phyloP scores from a whole-genome alignment of 257 asterid species.

The Nicotiana knightiana region DNA sequence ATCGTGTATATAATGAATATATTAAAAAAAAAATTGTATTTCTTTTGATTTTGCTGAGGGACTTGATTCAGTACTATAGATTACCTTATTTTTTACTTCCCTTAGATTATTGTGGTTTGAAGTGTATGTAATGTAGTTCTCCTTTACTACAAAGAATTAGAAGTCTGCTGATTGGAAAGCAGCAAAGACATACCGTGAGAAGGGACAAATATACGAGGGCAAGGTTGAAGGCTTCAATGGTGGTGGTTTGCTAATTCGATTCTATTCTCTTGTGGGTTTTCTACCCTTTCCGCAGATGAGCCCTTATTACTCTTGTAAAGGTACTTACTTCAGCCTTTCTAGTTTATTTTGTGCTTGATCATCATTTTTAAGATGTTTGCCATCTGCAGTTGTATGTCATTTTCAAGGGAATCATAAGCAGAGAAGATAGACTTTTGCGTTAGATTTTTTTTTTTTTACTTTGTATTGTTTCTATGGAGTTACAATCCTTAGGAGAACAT shows the following conservation, averaged over 20 bases:
- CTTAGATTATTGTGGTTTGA: constrained; percentile 10
- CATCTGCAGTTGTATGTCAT: not conserved
- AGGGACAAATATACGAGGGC: constrained; percentile 58
- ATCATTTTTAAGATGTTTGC: not conserved
- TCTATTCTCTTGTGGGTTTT: constrained; percentile 79
- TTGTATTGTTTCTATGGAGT: not conserved
- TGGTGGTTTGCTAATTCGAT: constrained; percentile 84
- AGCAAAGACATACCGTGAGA: constrained; percentile 57
- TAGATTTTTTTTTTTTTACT: no score
- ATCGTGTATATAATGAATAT: not conserved
- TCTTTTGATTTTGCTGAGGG: not conserved
- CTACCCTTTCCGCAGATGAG: constrained; percentile 89
- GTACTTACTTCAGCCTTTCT: constrained; percentile 25
- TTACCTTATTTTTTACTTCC: not conserved
- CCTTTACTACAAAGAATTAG: constrained; percentile 81
- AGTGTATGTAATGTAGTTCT: constrained; percentile 30
- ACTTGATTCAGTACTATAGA: not conserved
- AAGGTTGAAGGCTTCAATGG: constrained; percentile 69
- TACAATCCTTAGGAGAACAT: not conserved
- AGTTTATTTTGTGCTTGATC: not conserved
- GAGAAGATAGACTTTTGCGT: not conserved
- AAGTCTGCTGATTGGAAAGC: constrained; percentile 98
- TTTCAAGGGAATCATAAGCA: not conserved
- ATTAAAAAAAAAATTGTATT: not conserved
- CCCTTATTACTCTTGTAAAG: constrained; percentile 79